Evolutionary conservation across 371 early-diverging fungal genomes (phyloP).

Genomic region (Funneliformis caledonium): DNA sequence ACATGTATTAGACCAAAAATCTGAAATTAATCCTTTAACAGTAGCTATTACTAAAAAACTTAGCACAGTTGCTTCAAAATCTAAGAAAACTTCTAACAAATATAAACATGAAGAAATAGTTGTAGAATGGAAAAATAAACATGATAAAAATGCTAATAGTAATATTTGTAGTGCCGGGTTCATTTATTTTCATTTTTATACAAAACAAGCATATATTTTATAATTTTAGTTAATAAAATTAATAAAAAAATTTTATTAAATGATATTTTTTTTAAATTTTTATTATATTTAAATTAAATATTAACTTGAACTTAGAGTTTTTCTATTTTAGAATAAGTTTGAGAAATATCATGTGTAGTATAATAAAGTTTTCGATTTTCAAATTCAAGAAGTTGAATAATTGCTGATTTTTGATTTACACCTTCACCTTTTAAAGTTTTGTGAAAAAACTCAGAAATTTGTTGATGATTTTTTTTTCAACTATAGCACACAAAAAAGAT

Average conservation of each 20-base stretch:
- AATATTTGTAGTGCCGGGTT: background rate
- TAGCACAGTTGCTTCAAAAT: background rate
- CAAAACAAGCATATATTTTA: too few species aligned
- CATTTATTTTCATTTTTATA: slow-evolving; percentile 9
- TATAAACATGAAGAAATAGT: background rate
- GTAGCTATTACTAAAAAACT: background rate
- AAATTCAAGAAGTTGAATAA: background rate
- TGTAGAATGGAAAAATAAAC: background rate
- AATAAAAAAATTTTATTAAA: too few species aligned
- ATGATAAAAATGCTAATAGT: background rate
- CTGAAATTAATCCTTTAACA: background rate
- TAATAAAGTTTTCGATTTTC: background rate
- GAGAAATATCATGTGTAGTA: background rate
- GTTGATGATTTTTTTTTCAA: background rate
- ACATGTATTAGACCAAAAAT: too few species aligned
- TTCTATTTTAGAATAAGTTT: too few species aligned
- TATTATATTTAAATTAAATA: too few species aligned
- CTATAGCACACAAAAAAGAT: background rate
- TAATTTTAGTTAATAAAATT: too few species aligned
- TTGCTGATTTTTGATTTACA: slow-evolving; percentile 8
- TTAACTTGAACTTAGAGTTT: too few species aligned
- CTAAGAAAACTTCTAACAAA: background rate
- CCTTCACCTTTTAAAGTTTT: slow-evolving; percentile 1
- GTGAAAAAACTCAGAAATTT: background rate
- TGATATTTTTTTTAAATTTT: too few species aligned